Conservation (phyloP, 495 filamentous ascomycete genomes). For the Pseudoneurospora amorphoporcata region DNA sequence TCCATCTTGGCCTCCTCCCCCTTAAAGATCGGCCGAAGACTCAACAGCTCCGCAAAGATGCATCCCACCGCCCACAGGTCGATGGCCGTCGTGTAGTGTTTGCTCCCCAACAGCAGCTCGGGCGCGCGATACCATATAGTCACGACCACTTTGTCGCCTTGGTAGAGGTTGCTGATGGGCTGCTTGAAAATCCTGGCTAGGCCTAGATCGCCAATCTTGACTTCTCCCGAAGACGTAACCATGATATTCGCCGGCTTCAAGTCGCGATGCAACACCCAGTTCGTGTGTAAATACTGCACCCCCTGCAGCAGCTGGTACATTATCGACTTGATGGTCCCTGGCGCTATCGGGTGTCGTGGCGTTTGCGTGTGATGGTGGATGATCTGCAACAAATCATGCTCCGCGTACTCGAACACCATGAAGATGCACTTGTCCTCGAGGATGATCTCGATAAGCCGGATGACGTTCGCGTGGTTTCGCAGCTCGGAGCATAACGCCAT, state of each 20-base stretch:
- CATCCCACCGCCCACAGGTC: constrained; percentile 97
- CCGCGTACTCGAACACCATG: constrained; percentile 99
- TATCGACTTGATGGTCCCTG: constrained; percentile 78
- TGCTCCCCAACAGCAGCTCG: constrained; percentile 79
- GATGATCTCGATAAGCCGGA: constrained; percentile 89
- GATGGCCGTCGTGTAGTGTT: constrained; percentile 92
- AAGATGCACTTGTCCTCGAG: constrained; percentile 98
- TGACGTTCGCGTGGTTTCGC: constrained; percentile 69
- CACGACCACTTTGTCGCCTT: constrained; percentile 95
- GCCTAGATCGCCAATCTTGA: constrained; percentile 90
- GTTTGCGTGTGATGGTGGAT: constrained; percentile 95
- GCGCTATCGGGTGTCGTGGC: constrained; percentile 76
- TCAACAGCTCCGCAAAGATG: constrained; percentile 92
- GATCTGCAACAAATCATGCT: constrained; percentile 94
- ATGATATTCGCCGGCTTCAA: constrained; percentile 98
- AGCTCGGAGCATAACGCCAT: constrained; percentile 98
- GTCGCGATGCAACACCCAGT: constrained; percentile 96
- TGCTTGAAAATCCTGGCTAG: constrained; percentile 90
- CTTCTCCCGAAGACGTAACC: constrained; percentile 80
- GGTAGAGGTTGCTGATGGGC: constrained; percentile 80
- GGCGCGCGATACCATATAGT: constrained; percentile 99
- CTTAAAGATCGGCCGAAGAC: constrained; percentile 92
- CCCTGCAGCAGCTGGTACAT: constrained; percentile 93
- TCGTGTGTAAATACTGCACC: constrained; percentile 85
- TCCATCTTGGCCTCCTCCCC: constrained; percentile 99